Conservation (phyloP, 371 early-diverging fungal genomes). For the Circinella umbellata region DNA sequence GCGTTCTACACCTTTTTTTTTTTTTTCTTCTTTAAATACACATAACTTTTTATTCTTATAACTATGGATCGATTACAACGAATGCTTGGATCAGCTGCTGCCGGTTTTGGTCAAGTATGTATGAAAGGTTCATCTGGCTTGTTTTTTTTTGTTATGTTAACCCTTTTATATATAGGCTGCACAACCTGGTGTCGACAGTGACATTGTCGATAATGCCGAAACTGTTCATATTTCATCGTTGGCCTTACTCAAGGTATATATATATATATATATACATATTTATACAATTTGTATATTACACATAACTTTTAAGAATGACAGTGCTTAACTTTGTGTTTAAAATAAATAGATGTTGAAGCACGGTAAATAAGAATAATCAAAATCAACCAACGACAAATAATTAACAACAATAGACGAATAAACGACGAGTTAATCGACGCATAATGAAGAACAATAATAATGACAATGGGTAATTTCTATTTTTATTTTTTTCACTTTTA, state of each 20-base stretch:
- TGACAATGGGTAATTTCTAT: not conserved
- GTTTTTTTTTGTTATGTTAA: not conserved
- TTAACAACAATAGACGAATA: too few species aligned
- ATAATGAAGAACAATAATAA: not conserved
- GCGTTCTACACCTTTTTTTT: conserved; percentile 2
- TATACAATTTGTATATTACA: not conserved
- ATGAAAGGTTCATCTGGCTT: not conserved
- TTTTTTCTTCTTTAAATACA: not conserved
- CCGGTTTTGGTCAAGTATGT: conserved; percentile 50
- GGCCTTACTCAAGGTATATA: conserved; percentile 93
- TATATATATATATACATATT: not conserved
- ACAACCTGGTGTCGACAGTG: conserved; percentile 86
- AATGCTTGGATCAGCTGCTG: conserved; percentile 68
- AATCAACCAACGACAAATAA: not conserved
- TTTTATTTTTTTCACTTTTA: conserved; percentile 23
- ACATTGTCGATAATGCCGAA: conserved; percentile 98
- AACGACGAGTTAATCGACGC: not conserved
- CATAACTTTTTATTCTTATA: not conserved
- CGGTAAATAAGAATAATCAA: conserved; percentile 48
- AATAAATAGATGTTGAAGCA: conserved; percentile 84
- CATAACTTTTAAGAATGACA: not conserved
- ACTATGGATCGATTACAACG: conserved; percentile 76
- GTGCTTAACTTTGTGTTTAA: not conserved
- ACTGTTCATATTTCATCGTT: conserved; percentile 99
- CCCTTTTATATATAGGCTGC: conserved; percentile 23